phyloP scores from a whole-genome alignment of 1,284 basidiomycete species.

The Sphaerobolus stellatus region DNA sequence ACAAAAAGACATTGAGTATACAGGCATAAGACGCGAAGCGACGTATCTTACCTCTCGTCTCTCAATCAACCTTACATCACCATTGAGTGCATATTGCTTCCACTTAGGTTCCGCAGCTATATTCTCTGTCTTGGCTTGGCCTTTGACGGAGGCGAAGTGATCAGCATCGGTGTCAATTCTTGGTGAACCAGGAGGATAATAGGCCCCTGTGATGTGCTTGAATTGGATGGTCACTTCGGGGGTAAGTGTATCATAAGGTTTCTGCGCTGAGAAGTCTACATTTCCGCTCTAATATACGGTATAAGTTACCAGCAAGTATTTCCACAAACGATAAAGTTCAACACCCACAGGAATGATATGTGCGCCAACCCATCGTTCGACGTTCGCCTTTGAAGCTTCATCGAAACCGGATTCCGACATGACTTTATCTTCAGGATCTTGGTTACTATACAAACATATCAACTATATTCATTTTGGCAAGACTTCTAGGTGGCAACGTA shows the following conservation, averaged over 20 bases:
- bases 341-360: constrained; percentile 71
- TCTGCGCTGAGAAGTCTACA: constrained; percentile 4
- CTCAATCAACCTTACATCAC: constrained; percentile 48
- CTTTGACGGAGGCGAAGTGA: constrained; percentile 28
- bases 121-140: neutral
- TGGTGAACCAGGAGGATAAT: neutral
- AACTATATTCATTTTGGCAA: neutral
- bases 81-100: constrained; percentile 55
- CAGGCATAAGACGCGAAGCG: constrained; percentile 5
- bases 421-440: constrained; percentile 50
- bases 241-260: constrained; percentile 14
- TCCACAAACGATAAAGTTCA: constrained; percentile 4
- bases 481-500: constrained; percentile 37
- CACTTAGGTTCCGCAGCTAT: constrained; percentile 45
- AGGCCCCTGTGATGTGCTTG: neutral
- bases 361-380: constrained; percentile 68
- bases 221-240: constrained; percentile 14
- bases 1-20: constrained; percentile 2
- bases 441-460: constrained; percentile 42
- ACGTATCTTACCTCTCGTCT: constrained; percentile 54
- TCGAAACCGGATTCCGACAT: constrained; percentile 67
- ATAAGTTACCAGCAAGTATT: neutral
- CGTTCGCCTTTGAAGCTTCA: constrained; percentile 54
- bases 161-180: constrained; percentile 40
- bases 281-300: neutral